phyloP scores from a whole-genome alignment of 1,139 yeast species.

The Chernovozyma aurita region DNA sequence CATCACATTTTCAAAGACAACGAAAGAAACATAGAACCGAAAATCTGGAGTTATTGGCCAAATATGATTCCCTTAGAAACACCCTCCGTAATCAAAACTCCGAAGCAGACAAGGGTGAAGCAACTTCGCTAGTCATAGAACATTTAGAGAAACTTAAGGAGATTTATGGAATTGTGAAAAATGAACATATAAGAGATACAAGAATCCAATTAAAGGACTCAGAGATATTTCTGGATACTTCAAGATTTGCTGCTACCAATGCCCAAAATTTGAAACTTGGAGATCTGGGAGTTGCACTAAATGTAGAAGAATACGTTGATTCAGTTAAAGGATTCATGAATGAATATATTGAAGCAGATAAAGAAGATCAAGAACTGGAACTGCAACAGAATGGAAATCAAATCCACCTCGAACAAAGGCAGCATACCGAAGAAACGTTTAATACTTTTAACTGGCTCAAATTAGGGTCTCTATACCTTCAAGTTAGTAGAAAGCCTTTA shows the following conservation, averaged over 20 bases:
- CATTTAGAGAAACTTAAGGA: slow-evolving; percentile 26
- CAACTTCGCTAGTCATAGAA: slow-evolving; percentile 22
- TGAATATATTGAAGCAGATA: slow-evolving; percentile 14
- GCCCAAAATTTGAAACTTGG: slow-evolving; percentile 58
- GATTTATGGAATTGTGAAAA: slow-evolving; percentile 26
- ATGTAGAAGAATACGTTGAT: slow-evolving; percentile 41
- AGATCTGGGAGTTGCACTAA: slow-evolving; percentile 45
- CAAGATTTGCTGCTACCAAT: slow-evolving; percentile 44
- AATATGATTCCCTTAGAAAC: slow-evolving; percentile 23
- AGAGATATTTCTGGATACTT: slow-evolving; percentile 36
- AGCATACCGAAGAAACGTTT: slow-evolving; percentile 22
- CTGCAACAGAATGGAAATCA: slow-evolving; percentile 1
- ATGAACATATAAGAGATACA: slow-evolving; percentile 23
- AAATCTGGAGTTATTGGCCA: slow-evolving; percentile 18
- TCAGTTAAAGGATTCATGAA: slow-evolving; percentile 36
- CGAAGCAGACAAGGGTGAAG: slow-evolving; percentile 34
- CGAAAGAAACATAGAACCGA: slow-evolving; percentile 10
- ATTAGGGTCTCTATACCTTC: slow-evolving; percentile 52
- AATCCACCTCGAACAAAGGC: too few species aligned
- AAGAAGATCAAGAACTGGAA: slow-evolving; percentile 7
- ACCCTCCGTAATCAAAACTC: slow-evolving; percentile 18
- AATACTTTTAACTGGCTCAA: slow-evolving; percentile 53
- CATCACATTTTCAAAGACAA: slow-evolving; percentile 1
- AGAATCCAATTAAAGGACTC: slow-evolving; percentile 32
- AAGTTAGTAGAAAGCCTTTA: slow-evolving; percentile 44